phyloP scores from a whole-genome alignment of 495 filamentous ascomycete genomes.

The Penicillium canescens region DNA sequence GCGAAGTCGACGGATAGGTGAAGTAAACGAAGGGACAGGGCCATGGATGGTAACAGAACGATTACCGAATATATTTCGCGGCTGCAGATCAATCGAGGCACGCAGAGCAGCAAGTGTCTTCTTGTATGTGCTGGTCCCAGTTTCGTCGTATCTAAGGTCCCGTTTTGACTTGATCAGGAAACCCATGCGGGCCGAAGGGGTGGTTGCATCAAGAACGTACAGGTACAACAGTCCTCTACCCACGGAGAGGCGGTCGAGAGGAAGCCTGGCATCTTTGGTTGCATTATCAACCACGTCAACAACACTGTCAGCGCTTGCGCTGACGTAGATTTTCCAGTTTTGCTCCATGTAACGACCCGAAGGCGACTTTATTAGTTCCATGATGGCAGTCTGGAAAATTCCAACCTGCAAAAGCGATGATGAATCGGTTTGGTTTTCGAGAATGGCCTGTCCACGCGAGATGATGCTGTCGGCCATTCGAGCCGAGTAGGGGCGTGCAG shows the following conservation, averaged over 20 bases:
- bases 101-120: conserved; percentile 43
- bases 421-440: conserved; percentile 16
- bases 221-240: conserved; percentile 40
- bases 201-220: conserved; percentile 6
- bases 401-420: conserved; percentile 42
- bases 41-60: not conserved
- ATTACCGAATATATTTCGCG: conserved; percentile 36
- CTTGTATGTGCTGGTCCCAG: conserved; percentile 35
- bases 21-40: not conserved
- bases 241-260: conserved; percentile 39
- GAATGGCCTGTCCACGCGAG: conserved; percentile 38
- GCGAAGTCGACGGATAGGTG: not conserved
- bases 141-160: conserved; percentile 24
- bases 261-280: conserved; percentile 30
- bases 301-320: conserved; percentile 28
- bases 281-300: conserved; percentile 29
- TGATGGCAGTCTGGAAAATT: conserved; percentile 36
- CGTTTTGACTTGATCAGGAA: conserved; percentile 2
- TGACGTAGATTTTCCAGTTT: conserved; percentile 18
- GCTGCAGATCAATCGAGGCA: conserved; percentile 47
- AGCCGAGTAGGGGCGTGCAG: conserved; percentile 33
- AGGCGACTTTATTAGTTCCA: conserved; percentile 29
- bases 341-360: conserved; percentile 8
- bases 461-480: conserved; percentile 54
- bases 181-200: not conserved